phyloP scores from a whole-genome alignment of 2,329 filamentous ascomycete genomes.

The Ceratocystis eucalypticola region DNA sequence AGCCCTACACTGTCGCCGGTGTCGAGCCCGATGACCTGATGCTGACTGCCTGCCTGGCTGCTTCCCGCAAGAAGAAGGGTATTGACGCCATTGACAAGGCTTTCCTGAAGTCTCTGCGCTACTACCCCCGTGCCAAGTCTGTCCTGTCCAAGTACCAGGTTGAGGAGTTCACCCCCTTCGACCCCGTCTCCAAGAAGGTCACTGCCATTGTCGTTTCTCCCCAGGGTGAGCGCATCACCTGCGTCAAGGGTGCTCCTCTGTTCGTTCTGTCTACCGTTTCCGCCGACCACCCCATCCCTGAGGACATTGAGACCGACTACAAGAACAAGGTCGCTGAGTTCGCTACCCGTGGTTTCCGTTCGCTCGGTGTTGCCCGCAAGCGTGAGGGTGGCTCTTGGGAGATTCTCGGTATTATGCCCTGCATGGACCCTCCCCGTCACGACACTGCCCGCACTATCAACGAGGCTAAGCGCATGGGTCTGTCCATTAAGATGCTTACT shows the following conservation, averaged over 20 bases:
- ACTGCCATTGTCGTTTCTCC: conserved; percentile 71
- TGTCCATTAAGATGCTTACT: conserved; percentile 93
- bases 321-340: conserved; percentile 90
- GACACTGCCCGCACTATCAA: conserved; percentile 83
- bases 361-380: conserved; percentile 85
- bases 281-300: conserved; percentile 67
- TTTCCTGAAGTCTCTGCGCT: conserved; percentile 73
- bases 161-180: conserved; percentile 74
- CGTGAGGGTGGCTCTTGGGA: conserved; percentile 71
- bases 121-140: conserved; percentile 69
- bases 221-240: conserved; percentile 70
- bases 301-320: conserved; percentile 67
- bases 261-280: conserved; percentile 79
- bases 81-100: conserved; percentile 92
- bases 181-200: conserved; percentile 89
- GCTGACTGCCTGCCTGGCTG: conserved; percentile 80
- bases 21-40: conserved; percentile 80
- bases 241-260: conserved; percentile 81
- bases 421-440: conserved; percentile 79
- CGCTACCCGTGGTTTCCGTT: conserved; percentile 84
- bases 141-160: conserved; percentile 75
- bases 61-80: conserved; percentile 89
- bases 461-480: conserved; percentile 74
- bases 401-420: conserved; percentile 90
- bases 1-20: conserved; percentile 70